Base-by-base conservation (phyloP, 345 rosid genomes). In the Ricinus communis region DNA sequence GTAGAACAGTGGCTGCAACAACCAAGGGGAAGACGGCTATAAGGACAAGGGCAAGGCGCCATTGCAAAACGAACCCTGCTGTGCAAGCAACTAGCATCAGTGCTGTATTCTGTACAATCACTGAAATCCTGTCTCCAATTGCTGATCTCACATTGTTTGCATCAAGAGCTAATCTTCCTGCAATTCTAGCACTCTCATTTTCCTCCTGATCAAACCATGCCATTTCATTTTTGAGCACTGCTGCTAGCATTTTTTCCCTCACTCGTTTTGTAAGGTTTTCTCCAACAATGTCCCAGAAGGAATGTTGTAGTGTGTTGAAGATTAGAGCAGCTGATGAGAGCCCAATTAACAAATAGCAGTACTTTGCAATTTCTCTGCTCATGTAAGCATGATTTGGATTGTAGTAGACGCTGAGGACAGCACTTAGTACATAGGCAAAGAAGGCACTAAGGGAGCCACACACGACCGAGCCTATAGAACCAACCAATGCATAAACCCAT, bases 201-300 rank as follows among this genome's bases (percentile, higher is more conserved):
- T 94, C 98, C 77, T 91, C 98, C 77, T 88, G 96, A 85, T 94
- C 98, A 40, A 91, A 94, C 98, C 98, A 94, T 33, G 96, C 97
- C 91, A 94, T 87, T 74, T 94, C 98, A 71, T 94, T 94, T 80
- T 85, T 91, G 41, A 94, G 91, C 43, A 94, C 96, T 0, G 96
- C 93, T 0, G 82, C 71, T 33, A 94, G 91, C 97, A 94, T 91
- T 80, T 91, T 94, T 76, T 94, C 97, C 57, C 97, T 85, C 68
- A 94, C 98, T 33, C 98, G 88, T 75, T 94, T 94, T 2, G 98
- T 94, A 31, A 94, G 95, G 76, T 94, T 94, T 82, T 94, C 98
- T 15, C 98, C 98, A 36, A 94, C 98, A 18, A 94, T 88, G 71
- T 94, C 98, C 98, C 98, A 94, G 76, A 94, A 94, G 70, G 77